phyloP scores from a whole-genome alignment of 2,329 filamentous ascomycete genomes.

The Fusarium setosum region DNA sequence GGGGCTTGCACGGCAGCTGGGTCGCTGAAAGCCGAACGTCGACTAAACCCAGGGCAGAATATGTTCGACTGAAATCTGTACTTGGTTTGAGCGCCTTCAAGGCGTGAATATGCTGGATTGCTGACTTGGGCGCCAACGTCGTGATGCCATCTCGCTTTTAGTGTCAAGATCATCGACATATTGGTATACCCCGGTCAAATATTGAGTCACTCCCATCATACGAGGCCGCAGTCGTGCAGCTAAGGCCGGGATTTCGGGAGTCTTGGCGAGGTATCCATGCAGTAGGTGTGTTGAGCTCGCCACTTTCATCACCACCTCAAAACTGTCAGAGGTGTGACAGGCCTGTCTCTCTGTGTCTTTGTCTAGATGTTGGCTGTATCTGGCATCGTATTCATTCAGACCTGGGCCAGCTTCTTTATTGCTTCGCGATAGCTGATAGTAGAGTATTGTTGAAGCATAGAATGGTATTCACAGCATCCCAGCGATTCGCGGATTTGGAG shows the following conservation, averaged over 20 bases:
- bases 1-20: neutral
- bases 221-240: constrained; percentile 1
- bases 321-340: neutral
- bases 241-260: constrained; percentile 1
- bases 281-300: constrained; percentile 1
- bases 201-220: constrained; percentile 2
- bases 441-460: neutral
- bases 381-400: neutral
- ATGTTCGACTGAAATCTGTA: neutral
- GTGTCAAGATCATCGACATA: neutral
- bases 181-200: neutral
- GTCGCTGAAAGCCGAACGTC: neutral
- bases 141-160: neutral
- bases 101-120: neutral
- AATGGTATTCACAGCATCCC: neutral
- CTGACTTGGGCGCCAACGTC: neutral
- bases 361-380: neutral
- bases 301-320: neutral
- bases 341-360: neutral
- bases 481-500: neutral
- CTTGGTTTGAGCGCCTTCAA: neutral
- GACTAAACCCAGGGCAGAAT: too few relatives aligned
- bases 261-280: constrained; percentile 3
- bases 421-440: neutral
- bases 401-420: neutral